These are phyloP conservation scores for Pichia sp. DNA, from an alignment of 1,139 yeast species.

Conservation along the genomic window DNA sequence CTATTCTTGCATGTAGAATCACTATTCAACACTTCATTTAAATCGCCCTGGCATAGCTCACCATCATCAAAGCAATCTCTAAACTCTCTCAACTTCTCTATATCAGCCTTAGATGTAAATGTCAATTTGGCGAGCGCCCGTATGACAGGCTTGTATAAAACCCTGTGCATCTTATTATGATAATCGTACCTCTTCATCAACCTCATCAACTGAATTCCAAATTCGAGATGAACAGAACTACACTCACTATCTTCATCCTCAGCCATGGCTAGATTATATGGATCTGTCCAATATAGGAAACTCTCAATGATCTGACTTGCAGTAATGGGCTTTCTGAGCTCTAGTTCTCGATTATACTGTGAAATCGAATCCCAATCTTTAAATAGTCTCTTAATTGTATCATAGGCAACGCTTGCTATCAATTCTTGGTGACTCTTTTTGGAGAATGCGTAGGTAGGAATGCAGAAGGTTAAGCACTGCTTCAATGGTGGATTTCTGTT, in stretches of 20 bases:
- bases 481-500: conserved; percentile 58
- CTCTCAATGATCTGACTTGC: conserved; percentile 68
- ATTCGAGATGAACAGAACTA: conserved; percentile 50
- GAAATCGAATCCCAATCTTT: conserved; percentile 33
- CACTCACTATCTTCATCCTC: conserved; percentile 33
- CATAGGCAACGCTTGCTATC: conserved; percentile 59
- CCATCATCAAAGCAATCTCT: conserved; percentile 17
- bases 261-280: conserved; percentile 54
- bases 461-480: conserved; percentile 80
- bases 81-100: conserved; percentile 21
- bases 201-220: conserved; percentile 50
- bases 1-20: conserved; percentile 18
- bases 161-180: conserved; percentile 26
- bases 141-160: conserved; percentile 49
- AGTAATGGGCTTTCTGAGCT: conserved; percentile 31
- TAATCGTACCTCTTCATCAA: conserved; percentile 30
- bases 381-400: conserved; percentile 54
- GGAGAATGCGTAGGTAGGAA: conserved; percentile 86
- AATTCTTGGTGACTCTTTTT: conserved; percentile 66
- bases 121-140: conserved; percentile 45
- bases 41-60: conserved; percentile 23
- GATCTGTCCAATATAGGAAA: conserved; percentile 82
- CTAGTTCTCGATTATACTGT: conserved; percentile 19
- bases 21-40: conserved; percentile 19
- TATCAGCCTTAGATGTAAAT: conserved; percentile 29